Base-by-base conservation (phyloP, 345 rosid genomes). In the Eucalyptus erythrocorys region DNA sequence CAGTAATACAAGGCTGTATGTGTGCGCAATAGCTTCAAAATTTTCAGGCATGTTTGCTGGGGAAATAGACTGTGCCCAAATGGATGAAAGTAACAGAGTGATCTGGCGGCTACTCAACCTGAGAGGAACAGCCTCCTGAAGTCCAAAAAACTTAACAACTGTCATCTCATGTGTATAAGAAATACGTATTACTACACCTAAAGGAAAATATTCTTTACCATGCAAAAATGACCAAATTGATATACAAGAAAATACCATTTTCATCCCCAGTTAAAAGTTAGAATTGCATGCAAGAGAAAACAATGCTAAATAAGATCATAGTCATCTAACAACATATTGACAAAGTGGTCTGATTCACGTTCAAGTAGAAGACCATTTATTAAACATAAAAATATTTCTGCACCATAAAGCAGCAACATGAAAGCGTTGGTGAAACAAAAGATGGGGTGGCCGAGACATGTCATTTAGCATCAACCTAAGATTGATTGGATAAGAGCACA, bases 91-190 rank as follows among this genome's bases (percentile, higher is more conserved):
- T 93, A 97, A 91, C 87, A 97, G 96, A 90, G 95, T 94, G 89
- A 98, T 98, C 95, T 98, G 99, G 91, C 91, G 96, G 91, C 97
- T 97, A 88, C 98, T 97, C 93, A 98, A 91, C 93, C 99, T 95
- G 90, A 96, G 92, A 89, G 93, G 94, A 91, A 89, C 90, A 90
- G 91, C 92, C 89, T 93, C 99, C 98, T 97, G 96, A 88, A 85
- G 86, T 76, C 87, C 86, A 88, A 87, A 26, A 48, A 68, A 79
- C 27, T 86, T 26, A 89, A 51, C 79, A 88, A 26, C 80, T 84
- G 80, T 88, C 43, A 88, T 17, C 15, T 51, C 47, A 48, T 53
- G 87, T 21, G 5, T 26, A 27, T 24, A 37, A 43, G 5, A 40
- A 76, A 40, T 76, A 76, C 40, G 47, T 37, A 37, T 37, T 71